A percentile compares a stretch with the other conserved stretches of the same genome.
Evolutionary conservation across 805 yeast genomes (phyloP).

Genomic region (Zygoascus tannicola): DNA sequence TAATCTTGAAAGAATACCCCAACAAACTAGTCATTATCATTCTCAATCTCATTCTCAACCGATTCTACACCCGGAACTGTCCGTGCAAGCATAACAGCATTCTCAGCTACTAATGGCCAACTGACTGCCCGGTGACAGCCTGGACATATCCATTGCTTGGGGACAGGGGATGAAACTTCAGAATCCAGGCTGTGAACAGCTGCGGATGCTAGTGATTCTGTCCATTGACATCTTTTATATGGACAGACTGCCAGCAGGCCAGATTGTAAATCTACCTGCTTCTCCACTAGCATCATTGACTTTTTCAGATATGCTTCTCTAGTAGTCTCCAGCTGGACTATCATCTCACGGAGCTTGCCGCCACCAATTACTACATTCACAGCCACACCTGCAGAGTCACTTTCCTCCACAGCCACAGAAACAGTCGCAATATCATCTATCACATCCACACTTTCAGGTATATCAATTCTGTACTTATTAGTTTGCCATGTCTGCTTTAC

Average conservation of each 20-base stretch:
- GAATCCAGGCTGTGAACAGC: slow-evolving; percentile 5
- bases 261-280: not conserved
- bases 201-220: slow-evolving; percentile 4
- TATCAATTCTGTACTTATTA: slow-evolving; percentile 18
- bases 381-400: too few species aligned
- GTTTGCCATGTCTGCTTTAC: slow-evolving; percentile 20
- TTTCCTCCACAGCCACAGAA: not conserved
- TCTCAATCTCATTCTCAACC: too few species aligned
- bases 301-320: not conserved
- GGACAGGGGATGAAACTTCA: slow-evolving; percentile 7
- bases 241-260: slow-evolving; percentile 8
- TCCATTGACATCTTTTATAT: slow-evolving; percentile 4
- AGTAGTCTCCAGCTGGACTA: not conserved
- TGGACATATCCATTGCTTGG: slow-evolving; percentile 12
- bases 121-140: slow-evolving; percentile 4
- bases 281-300: not conserved
- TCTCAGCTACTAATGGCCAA: slow-evolving; percentile 11
- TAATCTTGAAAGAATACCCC: too few species aligned
- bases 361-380: too few species aligned
- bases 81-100: slow-evolving; percentile 2
- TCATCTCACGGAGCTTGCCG: slow-evolving; percentile 7
- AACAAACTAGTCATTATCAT: too few species aligned
- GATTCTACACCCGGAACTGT: too few species aligned
- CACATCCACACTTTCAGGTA: slow-evolving; percentile 8
- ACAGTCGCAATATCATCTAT: slow-evolving; percentile 7